Evolutionary conservation across 2,329 filamentous ascomycete species (phyloP).

Genomic region (Penicillium sp.): DNA sequence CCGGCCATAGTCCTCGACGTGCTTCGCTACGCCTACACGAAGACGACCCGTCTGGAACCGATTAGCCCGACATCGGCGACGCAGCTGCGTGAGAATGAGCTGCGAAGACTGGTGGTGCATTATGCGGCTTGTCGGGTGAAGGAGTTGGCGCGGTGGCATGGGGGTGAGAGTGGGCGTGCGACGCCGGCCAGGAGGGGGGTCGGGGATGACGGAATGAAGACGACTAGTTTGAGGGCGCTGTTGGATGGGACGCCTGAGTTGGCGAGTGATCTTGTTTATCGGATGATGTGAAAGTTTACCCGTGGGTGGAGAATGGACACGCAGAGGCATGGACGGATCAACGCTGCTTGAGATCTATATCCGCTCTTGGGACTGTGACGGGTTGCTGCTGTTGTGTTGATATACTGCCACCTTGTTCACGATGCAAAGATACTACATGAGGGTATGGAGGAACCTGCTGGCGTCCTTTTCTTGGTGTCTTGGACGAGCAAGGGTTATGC

Average conservation of each 20-base stretch:
- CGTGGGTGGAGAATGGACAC: too few relatives aligned
- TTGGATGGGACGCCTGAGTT: slow-evolving; percentile 42
- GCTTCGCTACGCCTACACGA: slow-evolving; percentile 42
- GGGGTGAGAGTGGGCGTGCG: slow-evolving; percentile 26
- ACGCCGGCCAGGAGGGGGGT: slow-evolving; percentile 22
- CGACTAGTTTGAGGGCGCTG: slow-evolving; percentile 38
- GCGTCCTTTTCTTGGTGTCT: background rate
- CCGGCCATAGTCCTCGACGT: slow-evolving; percentile 36
- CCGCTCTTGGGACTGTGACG: slow-evolving; percentile 7
- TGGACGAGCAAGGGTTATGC: background rate
- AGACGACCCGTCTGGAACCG: slow-evolving; percentile 43
- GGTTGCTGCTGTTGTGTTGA: background rate
- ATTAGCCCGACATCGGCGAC: slow-evolving; percentile 38
- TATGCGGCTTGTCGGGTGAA: slow-evolving; percentile 45
- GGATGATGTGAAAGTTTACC: slow-evolving; percentile 36
- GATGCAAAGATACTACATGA: background rate
- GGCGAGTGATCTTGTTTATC: slow-evolving; percentile 45
- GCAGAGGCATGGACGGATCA: too few relatives aligned
- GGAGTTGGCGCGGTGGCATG: slow-evolving; percentile 39
- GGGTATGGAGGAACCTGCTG: background rate
- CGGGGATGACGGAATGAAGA: slow-evolving; percentile 13
- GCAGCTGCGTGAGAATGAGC: slow-evolving; percentile 41
- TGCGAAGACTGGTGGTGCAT: slow-evolving; percentile 43
- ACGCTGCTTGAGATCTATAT: background rate
- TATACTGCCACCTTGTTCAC: background rate